Conservation (phyloP, 106 monocot genomes). For the Hemerocallis citrina region DNA sequence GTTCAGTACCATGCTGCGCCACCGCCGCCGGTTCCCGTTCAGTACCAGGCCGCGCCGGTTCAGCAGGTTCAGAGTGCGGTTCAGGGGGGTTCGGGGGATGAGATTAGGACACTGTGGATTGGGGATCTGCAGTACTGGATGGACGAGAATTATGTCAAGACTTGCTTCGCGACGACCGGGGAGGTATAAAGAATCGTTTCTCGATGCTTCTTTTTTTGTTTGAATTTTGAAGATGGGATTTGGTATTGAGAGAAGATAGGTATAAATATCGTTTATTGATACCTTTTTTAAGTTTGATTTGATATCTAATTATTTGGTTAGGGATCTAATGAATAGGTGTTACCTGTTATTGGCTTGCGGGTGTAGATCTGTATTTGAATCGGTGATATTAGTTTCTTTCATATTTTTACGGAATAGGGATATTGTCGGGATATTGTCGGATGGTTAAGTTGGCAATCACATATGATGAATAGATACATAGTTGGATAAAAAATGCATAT, state of each 20-base stretch:
- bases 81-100: constrained; percentile 29
- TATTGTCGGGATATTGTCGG: too few species aligned
- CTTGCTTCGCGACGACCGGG: constrained; percentile 44
- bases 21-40: constrained; percentile 1
- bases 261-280: not conserved
- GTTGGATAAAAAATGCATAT: too few species aligned
- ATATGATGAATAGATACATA: too few species aligned
- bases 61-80: not conserved
- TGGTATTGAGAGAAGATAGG: not conserved
- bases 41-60: not conserved
- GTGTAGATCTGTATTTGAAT: too few species aligned
- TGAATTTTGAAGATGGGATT: not conserved
- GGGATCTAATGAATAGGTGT: too few species aligned
- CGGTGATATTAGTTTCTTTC: too few species aligned
- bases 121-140: constrained; percentile 93
- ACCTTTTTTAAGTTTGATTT: not conserved
- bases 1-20: constrained; percentile 2
- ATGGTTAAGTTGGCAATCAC: too few species aligned
- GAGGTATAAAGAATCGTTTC: constrained; percentile 29
- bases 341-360: too few species aligned
- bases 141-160: constrained; percentile 57
- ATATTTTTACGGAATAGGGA: too few species aligned
- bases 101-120: constrained; percentile 80
- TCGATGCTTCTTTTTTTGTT: not conserved
- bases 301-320: not conserved